Evolutionary conservation across 108 stramenopile species (phyloP), one percentile per base, ranked within the genome.

Genomic region (Skeletonema menzelii): DNA sequence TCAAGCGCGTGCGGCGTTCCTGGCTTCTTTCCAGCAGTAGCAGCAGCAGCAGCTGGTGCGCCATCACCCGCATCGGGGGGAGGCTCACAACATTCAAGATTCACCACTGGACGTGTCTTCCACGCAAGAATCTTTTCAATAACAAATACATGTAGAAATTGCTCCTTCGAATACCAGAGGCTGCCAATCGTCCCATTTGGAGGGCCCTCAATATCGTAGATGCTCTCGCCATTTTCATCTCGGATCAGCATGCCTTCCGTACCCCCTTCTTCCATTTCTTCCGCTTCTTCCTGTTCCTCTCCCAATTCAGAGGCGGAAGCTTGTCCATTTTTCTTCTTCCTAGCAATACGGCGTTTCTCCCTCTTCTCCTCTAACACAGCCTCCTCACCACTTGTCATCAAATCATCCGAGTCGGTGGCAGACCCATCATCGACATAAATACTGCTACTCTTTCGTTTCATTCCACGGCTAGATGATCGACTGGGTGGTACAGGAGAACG

Each of bases 151-250:
- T 91, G 81, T 17, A 87, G 59, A 61, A 91, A 87, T 1, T 55
- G 37, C 78, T 95, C 94, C 56, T 84, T 78, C 13, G 91, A 91
- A 64, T 95, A 92, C 94, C 94, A 95, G 12, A 95, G 78, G 24
- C 88, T 83, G 19, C 79, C 35, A 31, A 92, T 67, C 2, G 65
- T 67, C 3, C 91, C 91, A 8, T 88, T 73, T 26, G 91, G 93
- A 27, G 93, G 93, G n/a, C 82, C 65, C 32, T 89, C 91, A 12
- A 89, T 63, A 26, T 75, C 80, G 59, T 82, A 67, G n/a, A 71
- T 59, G 44, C 58, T 64, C 12, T 63, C 83, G 19, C 46, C 58
- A 27, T 72, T 67, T 20, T 68, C 55, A 49, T 42, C 69, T 57
- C 59, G 79, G 28, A 37, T 56, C 62, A 67, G 17, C 53, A 68